These are phyloP conservation scores for Monilinia fructicola DNA, from an alignment of 2,329 filamentous ascomycete genomes.

Conservation along the genomic window DNA sequence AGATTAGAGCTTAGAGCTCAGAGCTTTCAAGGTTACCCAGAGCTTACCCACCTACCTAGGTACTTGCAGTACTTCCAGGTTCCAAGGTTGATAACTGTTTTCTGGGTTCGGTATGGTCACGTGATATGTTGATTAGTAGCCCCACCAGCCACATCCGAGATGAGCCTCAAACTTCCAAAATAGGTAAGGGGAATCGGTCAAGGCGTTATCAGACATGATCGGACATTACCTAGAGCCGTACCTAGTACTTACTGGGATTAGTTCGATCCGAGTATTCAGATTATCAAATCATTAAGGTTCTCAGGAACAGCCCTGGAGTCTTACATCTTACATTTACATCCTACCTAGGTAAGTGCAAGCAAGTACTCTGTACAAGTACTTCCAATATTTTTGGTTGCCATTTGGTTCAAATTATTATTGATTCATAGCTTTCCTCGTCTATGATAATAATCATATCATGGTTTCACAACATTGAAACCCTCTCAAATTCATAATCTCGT, in stretches of 20 bases:
- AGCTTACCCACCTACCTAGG: too few relatives aligned
- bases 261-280: too few relatives aligned
- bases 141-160: not conserved
- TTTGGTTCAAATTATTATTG: conserved; percentile 1
- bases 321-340: too few relatives aligned
- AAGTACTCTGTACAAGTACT: too few relatives aligned
- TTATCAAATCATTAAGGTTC: not conserved
- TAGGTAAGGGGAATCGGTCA: not conserved
- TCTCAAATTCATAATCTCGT: not conserved
- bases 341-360: too few relatives aligned
- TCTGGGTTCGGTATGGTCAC: not conserved
- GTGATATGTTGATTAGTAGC: not conserved
- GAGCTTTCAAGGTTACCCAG: too few relatives aligned
- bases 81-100: not conserved
- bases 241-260: too few relatives aligned
- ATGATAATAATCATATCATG: not conserved
- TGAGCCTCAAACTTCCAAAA: conserved; percentile 1
- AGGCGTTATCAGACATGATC: too few relatives aligned
- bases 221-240: too few relatives aligned
- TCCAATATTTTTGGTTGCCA: too few relatives aligned
- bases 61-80: too few relatives aligned
- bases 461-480: conserved; percentile 14
- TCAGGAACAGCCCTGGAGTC: not conserved
- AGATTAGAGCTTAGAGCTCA: too few relatives aligned
- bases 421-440: conserved; percentile 2